Conservation (phyloP, 768 basidiomycete species). For the Termitomyces sp. region DNA sequence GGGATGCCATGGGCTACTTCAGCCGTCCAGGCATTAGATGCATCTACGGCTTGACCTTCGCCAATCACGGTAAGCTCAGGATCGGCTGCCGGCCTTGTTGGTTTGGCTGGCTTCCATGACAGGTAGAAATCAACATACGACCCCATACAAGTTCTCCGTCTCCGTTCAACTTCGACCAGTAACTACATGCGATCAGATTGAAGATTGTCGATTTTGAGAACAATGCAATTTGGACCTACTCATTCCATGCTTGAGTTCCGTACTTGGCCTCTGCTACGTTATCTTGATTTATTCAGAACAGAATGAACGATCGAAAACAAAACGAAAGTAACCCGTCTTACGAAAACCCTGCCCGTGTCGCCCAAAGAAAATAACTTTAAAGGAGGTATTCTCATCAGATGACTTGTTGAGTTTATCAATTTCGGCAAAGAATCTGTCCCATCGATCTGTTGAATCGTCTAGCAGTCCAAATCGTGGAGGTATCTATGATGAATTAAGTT, state of each 20-base stretch:
- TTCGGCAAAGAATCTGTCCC: slow-evolving; percentile 36
- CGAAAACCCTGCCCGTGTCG: slow-evolving; percentile 74
- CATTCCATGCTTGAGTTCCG: slow-evolving; percentile 52
- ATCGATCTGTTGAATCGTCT: slow-evolving; percentile 42
- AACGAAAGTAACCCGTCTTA: slow-evolving; percentile 26
- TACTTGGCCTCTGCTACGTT: slow-evolving; percentile 63
- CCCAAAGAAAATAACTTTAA: slow-evolving; percentile 62
- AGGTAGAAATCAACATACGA: slow-evolving; percentile 37
- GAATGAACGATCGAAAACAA: background rate
- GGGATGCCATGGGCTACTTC: slow-evolving; percentile 42
- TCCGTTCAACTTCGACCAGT: slow-evolving; percentile 59
- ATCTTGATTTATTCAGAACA: slow-evolving; percentile 34
- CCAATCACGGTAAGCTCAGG: slow-evolving; percentile 58
- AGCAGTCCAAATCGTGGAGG: slow-evolving; percentile 57
- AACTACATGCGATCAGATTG: slow-evolving; percentile 22
- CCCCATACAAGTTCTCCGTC: slow-evolving; percentile 72
- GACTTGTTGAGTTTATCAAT: slow-evolving; percentile 40
- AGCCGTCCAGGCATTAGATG: slow-evolving; percentile 38
- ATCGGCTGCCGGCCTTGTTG: slow-evolving; percentile 43
- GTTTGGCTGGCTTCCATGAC: background rate
- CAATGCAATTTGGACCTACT: slow-evolving; percentile 30
- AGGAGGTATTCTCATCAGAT: slow-evolving; percentile 30
- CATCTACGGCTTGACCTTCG: slow-evolving; percentile 45
- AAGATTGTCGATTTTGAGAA: too few relatives aligned
- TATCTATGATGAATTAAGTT: slow-evolving; percentile 30